Evolutionary conservation across 108 stramenopile species (phyloP), one percentile per base, ranked within the genome.

Genomic region (Pseudonitzschia multiseries): DNA sequence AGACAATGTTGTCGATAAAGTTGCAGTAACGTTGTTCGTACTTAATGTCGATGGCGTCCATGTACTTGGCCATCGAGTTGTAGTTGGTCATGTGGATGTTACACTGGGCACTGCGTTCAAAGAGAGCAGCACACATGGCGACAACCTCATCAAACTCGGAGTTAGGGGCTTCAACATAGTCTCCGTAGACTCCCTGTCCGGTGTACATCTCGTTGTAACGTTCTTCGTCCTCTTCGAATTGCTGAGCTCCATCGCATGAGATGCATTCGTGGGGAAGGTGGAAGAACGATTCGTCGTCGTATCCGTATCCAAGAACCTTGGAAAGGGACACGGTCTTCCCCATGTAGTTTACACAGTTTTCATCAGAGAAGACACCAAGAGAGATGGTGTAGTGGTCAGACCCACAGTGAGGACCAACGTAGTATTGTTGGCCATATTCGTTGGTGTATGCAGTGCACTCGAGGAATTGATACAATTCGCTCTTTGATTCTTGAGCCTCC

Each of bases 281-380:
- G 57, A 65, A 79, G 21, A 79, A 65, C 43, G 72, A 72, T 50
- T 64, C 66, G 32, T 72, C 68, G 44, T 70, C 62, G 29, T 66
- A 68, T 32, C 82, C 46, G 56, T 76, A 80, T 36, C 88, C 85
- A 31, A 82, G 62, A 59, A 84, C 69, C 51, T 76, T 62, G 24
- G 68, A 54, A n/a, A 82, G 26, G 24, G 81, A 73, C 20, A 75
- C 53, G 17, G 68, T 33, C 12, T 81, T 71, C 2, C 80, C 82
- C 61, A 90, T 80, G 72, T 83, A 85, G 70, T 81, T 83, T 18
- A 76, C 75, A 54, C 94, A 95, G 64, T 89, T 60, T 56, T 93
- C 81, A 66, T 95, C 94, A 28, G 81, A 69, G 75, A 79, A 95
- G 21, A 93, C 83, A 32, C 88, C 91, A 22, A 95, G 73, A 17